Evolutionary conservation across 1,139 yeast genomes (phyloP).

Genomic region (Scheffersomyces cryptocercus): DNA sequence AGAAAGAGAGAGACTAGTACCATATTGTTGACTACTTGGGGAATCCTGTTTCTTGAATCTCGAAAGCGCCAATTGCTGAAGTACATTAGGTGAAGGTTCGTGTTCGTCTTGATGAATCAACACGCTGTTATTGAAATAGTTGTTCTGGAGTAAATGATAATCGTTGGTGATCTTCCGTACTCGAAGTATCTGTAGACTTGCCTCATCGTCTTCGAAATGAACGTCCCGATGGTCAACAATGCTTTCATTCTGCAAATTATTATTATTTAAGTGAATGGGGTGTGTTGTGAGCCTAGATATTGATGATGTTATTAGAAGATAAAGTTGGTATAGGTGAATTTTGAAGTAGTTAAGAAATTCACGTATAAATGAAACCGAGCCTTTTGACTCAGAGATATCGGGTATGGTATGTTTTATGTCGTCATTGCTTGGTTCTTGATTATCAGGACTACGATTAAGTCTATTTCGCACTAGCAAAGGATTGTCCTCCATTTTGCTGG

Average conservation of each 20-base stretch:
- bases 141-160: conserved; percentile 12
- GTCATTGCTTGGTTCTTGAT: too few species aligned
- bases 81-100: background rate
- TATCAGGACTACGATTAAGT: background rate
- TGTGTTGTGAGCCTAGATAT: too few species aligned
- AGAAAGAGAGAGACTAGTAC: conserved; percentile 13
- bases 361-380: background rate
- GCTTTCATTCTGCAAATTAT: too few species aligned
- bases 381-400: background rate
- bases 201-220: background rate
- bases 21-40: conserved; percentile 8
- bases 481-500: background rate
- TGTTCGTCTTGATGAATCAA: too few species aligned
- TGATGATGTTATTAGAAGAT: background rate
- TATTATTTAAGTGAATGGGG: too few species aligned
- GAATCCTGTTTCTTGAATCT: background rate
- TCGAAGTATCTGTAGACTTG: background rate
- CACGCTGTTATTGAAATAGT: background rate
- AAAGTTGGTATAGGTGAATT: background rate
- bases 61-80: background rate
- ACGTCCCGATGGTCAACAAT: too few species aligned
- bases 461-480: background rate
- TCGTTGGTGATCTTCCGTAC: conserved; percentile 12
- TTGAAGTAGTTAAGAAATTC: background rate
- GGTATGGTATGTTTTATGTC: too few species aligned